phyloP scores from a whole-genome alignment of 352 stramenopile genomes.

The Phytopythium aichiense region DNA sequence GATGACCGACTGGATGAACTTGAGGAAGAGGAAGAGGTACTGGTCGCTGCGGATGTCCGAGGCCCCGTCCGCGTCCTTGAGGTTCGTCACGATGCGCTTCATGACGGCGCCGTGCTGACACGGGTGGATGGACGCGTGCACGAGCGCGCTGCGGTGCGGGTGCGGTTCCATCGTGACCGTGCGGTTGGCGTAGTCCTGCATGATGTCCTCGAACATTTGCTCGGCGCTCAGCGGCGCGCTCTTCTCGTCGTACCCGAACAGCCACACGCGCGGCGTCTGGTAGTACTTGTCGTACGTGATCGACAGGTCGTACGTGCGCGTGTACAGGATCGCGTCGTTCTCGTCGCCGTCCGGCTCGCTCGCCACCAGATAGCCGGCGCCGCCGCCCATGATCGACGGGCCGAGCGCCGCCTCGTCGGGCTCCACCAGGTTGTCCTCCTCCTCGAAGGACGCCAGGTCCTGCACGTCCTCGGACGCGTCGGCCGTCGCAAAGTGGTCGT shows the following conservation, averaged over 20 bases:
- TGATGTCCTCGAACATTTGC: constrained; percentile 99
- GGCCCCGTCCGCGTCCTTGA: constrained; percentile 58
- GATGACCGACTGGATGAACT: constrained; percentile 99
- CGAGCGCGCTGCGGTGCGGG: constrained; percentile 85
- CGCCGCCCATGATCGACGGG: constrained; percentile 2
- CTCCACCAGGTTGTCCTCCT: constrained; percentile 74
- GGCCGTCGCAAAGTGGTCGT: constrained; percentile 53
- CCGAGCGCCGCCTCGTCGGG: constrained; percentile 57
- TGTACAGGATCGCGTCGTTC: constrained; percentile 91
- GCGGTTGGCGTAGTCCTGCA: constrained; percentile 98
- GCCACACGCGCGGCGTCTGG: constrained; percentile 98
- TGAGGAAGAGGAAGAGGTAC: constrained; percentile 99
- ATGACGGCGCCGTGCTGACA: constrained; percentile 98
- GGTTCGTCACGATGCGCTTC: constrained; percentile 96
- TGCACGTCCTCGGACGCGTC: constrained; percentile 18
- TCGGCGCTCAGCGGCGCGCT: constrained; percentile 85
- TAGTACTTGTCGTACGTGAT: constrained; percentile 99
- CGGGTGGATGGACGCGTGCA: constrained; percentile 96
- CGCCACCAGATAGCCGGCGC: constrained; percentile 51
- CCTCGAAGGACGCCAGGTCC: constrained; percentile 67
- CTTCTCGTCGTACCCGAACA: constrained; percentile 95
- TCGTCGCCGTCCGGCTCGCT: constrained; percentile 70
- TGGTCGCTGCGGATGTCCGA: constrained; percentile 90
- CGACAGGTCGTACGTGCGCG: constrained; percentile 96
- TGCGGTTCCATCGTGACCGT: constrained; percentile 99